Base-by-base conservation (phyloP, 2,329 filamentous ascomycete species). In the Pseudopithomyces chartarum region DNA sequence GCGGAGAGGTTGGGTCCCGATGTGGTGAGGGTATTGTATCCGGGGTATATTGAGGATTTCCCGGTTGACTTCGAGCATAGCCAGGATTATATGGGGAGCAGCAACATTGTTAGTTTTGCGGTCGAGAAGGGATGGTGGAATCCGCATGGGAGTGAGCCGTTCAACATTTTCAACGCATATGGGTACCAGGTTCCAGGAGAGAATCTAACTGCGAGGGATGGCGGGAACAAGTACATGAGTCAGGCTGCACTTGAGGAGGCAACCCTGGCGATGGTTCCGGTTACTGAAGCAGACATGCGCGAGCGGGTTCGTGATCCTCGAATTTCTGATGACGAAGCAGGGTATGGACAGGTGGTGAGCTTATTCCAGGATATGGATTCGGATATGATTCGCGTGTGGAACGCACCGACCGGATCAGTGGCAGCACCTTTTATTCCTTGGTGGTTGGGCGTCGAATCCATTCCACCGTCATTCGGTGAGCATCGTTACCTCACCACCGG, bases 211-310 rank as follows among this genome's bases (percentile, higher is more conserved):
- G 72, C 73, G 19, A 59, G 71, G 38, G 62, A 75, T 23, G 73
- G 73, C 13, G 73, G 73, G 3, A 73, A 69, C 61, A 76, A 74
- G 50, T 75, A 74, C 58, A 74, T 76, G 71, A 74, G 71, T 1
- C 73, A 73, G 58, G 71, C 68, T 8, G 69, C 70, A 0, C 66
- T 75, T 1, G 73, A 74, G 48, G 63, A 73, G n/a, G 72, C 71
- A 0, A 75, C 73, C 0, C 64, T 65, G 1, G 71, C 76, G 15
- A 82, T 80, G 68, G 76, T 73, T 1, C 81, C 82, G 0, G 67
- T 84, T n/a, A 81, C 80, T 0, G 82, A 84, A 56, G 67, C 70
- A 17, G 80, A 83, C 56, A 70, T 84, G 2, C 79, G 80, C 61
- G 74, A 76, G 22, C 68, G 73, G 7, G 73, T 75, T 6, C 71